phyloP scores from a whole-genome alignment of 495 filamentous ascomycete species.

The Gamarada debralockiae region DNA sequence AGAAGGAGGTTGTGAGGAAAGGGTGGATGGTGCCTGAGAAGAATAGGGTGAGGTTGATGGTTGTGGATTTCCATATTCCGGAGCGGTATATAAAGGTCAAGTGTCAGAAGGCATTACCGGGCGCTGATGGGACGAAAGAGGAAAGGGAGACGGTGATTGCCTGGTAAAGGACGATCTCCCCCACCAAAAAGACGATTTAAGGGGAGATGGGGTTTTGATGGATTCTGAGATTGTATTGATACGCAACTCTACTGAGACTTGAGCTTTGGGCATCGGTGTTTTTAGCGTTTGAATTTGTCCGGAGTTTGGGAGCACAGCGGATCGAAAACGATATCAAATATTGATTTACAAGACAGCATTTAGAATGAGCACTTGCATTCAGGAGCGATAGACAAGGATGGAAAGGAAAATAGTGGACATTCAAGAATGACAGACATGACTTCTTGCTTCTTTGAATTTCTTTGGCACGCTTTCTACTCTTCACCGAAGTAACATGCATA shows the following conservation, averaged over 20 bases:
- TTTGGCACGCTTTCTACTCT: too few species aligned
- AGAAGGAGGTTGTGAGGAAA: not conserved
- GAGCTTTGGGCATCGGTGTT: too few species aligned
- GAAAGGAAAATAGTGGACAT: too few species aligned
- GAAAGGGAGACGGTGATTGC: constrained; percentile 18
- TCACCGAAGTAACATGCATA: too few species aligned
- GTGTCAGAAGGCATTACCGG: constrained; percentile 10
- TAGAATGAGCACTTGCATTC: too few species aligned
- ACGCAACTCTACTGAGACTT: too few species aligned
- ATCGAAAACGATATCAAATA: not conserved
- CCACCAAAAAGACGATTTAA: too few species aligned
- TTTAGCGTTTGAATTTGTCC: not conserved
- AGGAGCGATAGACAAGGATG: too few species aligned
- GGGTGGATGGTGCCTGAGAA: constrained; percentile 15
- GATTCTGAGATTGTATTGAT: too few species aligned
- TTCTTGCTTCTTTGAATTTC: too few species aligned
- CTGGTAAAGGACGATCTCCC: constrained; percentile 6
- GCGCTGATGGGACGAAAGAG: constrained; percentile 12
- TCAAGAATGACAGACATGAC: too few species aligned
- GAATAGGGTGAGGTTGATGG: constrained; percentile 15
- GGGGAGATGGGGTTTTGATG: too few species aligned
- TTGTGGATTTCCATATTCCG: constrained; percentile 19
- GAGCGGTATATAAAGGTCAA: constrained; percentile 22
- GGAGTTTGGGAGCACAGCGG: constrained; percentile 7
- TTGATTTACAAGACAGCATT: not conserved